phyloP scores from a whole-genome alignment of 768 basidiomycete species.

The Daedalea quercina region DNA sequence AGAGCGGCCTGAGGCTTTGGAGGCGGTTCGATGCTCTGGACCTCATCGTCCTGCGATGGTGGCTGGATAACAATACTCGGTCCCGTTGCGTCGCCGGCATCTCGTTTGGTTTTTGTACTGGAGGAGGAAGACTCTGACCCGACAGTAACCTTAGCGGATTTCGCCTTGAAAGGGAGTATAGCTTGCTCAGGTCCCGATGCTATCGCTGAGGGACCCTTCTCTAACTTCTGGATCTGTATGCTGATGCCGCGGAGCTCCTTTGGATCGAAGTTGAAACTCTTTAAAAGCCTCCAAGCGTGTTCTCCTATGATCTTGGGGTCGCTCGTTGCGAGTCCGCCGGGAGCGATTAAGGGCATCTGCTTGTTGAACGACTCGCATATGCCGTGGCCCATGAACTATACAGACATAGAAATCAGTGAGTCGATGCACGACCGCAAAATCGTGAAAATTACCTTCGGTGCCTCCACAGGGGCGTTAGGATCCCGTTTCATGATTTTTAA shows the following conservation, averaged over 20 bases:
- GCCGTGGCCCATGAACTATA: slow-evolving; percentile 88
- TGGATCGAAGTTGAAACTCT: slow-evolving; percentile 71
- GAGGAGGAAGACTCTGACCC: background rate
- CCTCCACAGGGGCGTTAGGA: slow-evolving; percentile 79
- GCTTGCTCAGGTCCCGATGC: slow-evolving; percentile 46
- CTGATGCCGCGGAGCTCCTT: slow-evolving; percentile 88
- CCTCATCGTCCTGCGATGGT: slow-evolving; percentile 26
- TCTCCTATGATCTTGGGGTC: slow-evolving; percentile 67
- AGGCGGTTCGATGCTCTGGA: slow-evolving; percentile 8
- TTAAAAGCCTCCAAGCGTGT: slow-evolving; percentile 70
- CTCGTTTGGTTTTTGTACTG: background rate
- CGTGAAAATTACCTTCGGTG: slow-evolving; percentile 63
- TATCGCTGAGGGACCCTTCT: slow-evolving; percentile 35
- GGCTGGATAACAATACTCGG: slow-evolving; percentile 23
- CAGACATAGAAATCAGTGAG: background rate
- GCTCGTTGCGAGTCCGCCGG: slow-evolving; percentile 64
- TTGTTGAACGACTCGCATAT: slow-evolving; percentile 77
- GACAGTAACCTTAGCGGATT: background rate
- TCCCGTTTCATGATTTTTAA: slow-evolving; percentile 88
- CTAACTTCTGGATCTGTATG: slow-evolving; percentile 86
- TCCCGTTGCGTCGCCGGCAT: background rate
- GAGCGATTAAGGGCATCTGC: slow-evolving; percentile 51
- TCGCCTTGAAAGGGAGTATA: slow-evolving; percentile 50
- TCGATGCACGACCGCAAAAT: background rate
- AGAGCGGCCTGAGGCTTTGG: slow-evolving; percentile 5